Evolutionary conservation across 495 filamentous ascomycete species (phyloP).

Genomic region (Penicillium roqueforti): DNA sequence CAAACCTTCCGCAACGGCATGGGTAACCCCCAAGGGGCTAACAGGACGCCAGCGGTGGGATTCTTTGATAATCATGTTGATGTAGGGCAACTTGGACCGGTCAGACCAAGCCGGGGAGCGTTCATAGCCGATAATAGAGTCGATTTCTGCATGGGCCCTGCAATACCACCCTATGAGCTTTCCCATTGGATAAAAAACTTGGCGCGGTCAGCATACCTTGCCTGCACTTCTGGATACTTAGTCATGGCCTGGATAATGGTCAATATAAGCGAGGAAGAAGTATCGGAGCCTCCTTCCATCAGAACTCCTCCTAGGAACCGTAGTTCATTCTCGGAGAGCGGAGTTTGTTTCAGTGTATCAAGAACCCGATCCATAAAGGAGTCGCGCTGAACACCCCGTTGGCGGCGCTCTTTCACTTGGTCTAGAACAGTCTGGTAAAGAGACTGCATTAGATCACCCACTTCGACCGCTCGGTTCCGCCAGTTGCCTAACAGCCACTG

Average conservation of each 20-base stretch:
- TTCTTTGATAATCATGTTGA: constrained; percentile 37
- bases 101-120: constrained; percentile 31
- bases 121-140: constrained; percentile 21
- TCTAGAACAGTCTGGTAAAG: not conserved
- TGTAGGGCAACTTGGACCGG: constrained; percentile 35
- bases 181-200: too few relatives aligned
- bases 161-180: too few relatives aligned
- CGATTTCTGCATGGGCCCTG: constrained; percentile 22
- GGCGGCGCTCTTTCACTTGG: not conserved
- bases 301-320: constrained; percentile 28
- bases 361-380: not conserved
- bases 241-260: constrained; percentile 2
- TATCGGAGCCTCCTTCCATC: constrained; percentile 48
- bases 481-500: constrained; percentile 38
- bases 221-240: constrained; percentile 2
- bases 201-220: too few relatives aligned
- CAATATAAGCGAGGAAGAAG: constrained; percentile 24
- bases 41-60: constrained; percentile 30
- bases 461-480: too few relatives aligned
- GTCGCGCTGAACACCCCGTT: not conserved
- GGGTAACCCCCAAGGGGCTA: constrained; percentile 2
- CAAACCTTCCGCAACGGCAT: constrained; percentile 7
- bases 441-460: too few relatives aligned
- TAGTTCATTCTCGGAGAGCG: not conserved
- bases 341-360: constrained; percentile 26